Conservation (phyloP, 2,329 filamentous ascomycete genomes). For the Neofusicoccum cordaticola region DNA sequence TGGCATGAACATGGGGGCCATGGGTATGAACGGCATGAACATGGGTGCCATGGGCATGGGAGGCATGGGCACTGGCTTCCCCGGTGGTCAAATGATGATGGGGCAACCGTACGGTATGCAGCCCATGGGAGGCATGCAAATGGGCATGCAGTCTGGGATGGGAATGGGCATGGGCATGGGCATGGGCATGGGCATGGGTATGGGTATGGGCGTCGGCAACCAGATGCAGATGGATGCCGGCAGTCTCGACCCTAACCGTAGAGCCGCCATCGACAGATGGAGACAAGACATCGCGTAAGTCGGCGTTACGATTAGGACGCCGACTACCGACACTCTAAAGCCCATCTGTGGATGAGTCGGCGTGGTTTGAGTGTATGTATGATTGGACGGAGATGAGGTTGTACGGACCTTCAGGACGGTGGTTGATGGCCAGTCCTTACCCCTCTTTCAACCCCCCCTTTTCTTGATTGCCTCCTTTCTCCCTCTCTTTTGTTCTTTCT, state of each 20-base stretch:
- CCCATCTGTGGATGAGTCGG: background rate
- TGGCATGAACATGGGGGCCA: slow-evolving; percentile 13
- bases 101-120: background rate
- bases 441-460: background rate
- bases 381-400: background rate
- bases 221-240: slow-evolving; percentile 26
- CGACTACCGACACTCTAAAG: no score
- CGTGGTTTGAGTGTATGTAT: background rate
- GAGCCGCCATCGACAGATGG: slow-evolving; percentile 60
- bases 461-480: background rate
- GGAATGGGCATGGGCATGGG: slow-evolving; percentile 17
- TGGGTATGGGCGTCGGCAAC: background rate
- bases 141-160: slow-evolving; percentile 11
- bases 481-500: background rate
- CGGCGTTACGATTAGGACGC: slow-evolving; percentile 9
- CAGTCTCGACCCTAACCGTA: slow-evolving; percentile 48
- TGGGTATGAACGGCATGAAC: background rate
- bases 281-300: slow-evolving; percentile 43
- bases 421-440: background rate
- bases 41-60: slow-evolving; percentile 9
- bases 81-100: background rate
- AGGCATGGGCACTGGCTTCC: background rate
- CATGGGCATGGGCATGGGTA: slow-evolving; percentile 18
- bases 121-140: slow-evolving; percentile 10
- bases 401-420: background rate